These are phyloP conservation scores for Heliocybe sulcata DNA, from an alignment of 1,284 basidiomycete genomes.

Conservation along the genomic window DNA sequence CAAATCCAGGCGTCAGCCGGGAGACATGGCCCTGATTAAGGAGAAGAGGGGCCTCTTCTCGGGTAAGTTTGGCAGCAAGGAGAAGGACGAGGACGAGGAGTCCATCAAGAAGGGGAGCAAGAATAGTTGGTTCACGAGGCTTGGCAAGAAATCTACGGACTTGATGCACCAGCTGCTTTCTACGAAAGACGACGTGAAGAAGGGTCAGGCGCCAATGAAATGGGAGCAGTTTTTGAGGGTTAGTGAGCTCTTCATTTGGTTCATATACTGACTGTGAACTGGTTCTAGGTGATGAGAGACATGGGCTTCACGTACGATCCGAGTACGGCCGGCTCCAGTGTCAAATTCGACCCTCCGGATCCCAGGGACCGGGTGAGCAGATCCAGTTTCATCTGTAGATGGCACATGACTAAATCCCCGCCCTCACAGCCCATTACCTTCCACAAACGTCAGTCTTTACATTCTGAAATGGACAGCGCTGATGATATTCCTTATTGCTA, in stretches of 20 bases:
- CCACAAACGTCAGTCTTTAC: slow-evolving; percentile 57
- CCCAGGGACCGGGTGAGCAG: slow-evolving; percentile 42
- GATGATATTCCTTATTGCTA: background rate
- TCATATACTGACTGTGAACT: background rate
- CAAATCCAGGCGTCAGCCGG: slow-evolving; percentile 57
- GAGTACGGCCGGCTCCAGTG: slow-evolving; percentile 73
- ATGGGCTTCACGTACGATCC: slow-evolving; percentile 71
- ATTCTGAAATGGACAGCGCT: slow-evolving; percentile 2
- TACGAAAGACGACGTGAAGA: slow-evolving; percentile 47
- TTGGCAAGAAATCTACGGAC: slow-evolving; percentile 50
- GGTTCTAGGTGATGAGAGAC: slow-evolving; percentile 58
- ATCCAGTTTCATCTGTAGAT: background rate
- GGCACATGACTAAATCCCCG: background rate
- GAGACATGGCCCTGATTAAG: slow-evolving; percentile 38
- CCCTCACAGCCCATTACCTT: slow-evolving; percentile 57
- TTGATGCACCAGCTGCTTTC: slow-evolving; percentile 61
- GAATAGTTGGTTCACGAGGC: slow-evolving; percentile 43
- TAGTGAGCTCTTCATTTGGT: slow-evolving; percentile 6
- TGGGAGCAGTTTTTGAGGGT: slow-evolving; percentile 67
- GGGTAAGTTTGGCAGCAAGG: slow-evolving; percentile 31
- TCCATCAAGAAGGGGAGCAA: slow-evolving; percentile 25
- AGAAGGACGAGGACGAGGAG: slow-evolving; percentile 24
- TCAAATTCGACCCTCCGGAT: slow-evolving; percentile 70
- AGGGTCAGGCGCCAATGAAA: slow-evolving; percentile 53
- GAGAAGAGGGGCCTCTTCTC: slow-evolving; percentile 42